These are phyloP conservation scores for Pezicula rhizophila DNA, from an alignment of 2,329 filamentous ascomycete species.

Conservation along the genomic window DNA sequence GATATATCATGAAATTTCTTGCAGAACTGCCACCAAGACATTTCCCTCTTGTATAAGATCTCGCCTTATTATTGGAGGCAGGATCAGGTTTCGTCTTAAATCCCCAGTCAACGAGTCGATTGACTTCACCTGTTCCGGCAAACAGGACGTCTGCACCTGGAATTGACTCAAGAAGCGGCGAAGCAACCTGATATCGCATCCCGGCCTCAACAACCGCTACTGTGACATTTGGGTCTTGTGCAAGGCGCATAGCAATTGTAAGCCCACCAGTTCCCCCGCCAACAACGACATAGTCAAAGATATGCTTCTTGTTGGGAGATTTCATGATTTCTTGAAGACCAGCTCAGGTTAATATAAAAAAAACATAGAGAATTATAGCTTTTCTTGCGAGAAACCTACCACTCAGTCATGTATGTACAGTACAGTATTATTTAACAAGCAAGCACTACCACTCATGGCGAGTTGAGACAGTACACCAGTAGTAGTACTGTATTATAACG, in stretches of 20 bases:
- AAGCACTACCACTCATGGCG: no score
- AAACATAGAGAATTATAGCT: no score
- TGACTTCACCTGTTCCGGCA: neutral
- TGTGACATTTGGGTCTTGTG: conserved; percentile 39
- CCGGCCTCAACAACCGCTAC: conserved; percentile 42
- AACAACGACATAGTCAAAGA: neutral
- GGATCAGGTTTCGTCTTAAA: conserved; percentile 12
- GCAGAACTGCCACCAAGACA: conserved; percentile 6
- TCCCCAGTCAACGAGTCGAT: conserved; percentile 1
- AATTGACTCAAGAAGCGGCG: neutral
- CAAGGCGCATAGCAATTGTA: conserved; percentile 42
- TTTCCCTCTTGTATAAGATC: conserved; percentile 7
- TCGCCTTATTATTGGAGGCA: conserved; percentile 10
- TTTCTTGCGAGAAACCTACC: no score
- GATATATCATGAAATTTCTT: conserved; percentile 6
- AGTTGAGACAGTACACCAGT: no score
- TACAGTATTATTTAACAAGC: no score
- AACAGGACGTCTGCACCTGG: neutral
- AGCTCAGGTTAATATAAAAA: no score
- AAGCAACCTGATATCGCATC: conserved; percentile 28
- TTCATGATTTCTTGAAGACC: no score
- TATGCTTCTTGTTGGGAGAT: no score
- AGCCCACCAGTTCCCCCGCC: conserved; percentile 38
- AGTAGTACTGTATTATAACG: no score
- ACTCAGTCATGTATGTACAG: no score